A percentile compares a stretch with the other conserved stretches of the same genome.
phyloP scores from a whole-genome alignment of 2,329 filamentous ascomycete genomes.

The Neonectria neomacrospora region DNA sequence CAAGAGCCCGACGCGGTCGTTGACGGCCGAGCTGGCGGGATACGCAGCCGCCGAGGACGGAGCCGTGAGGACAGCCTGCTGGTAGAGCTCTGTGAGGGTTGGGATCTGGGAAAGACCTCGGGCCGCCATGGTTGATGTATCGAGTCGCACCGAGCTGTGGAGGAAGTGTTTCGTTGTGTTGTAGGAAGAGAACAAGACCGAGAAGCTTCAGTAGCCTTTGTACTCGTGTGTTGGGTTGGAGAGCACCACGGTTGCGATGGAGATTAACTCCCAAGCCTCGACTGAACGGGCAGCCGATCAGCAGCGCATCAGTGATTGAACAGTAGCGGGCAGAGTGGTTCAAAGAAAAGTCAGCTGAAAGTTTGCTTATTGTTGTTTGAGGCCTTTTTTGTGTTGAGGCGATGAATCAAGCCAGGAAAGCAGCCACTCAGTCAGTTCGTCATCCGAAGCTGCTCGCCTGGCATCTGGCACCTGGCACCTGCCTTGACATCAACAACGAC shows the following conservation, averaged over 20 bases:
- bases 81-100: conserved; percentile 73
- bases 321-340: not conserved
- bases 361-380: not conserved
- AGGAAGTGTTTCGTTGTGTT: not conserved
- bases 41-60: conserved; percentile 31
- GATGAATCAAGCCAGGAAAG: not conserved
- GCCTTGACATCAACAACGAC: conserved; percentile 45
- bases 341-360: not conserved
- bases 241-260: not conserved
- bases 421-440: not conserved
- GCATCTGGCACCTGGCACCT: too few species aligned
- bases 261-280: not conserved
- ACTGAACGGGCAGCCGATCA: not conserved
- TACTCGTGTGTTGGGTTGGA: not conserved
- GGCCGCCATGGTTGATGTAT: conserved; percentile 42
- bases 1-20: conserved; percentile 76
- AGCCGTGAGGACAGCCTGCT: conserved; percentile 17
- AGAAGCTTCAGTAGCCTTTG: not conserved
- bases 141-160: conserved; percentile 28
- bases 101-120: conserved; percentile 66
- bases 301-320: not conserved
- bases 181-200: not conserved
- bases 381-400: not conserved
- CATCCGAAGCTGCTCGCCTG: not conserved
- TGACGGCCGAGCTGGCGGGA: conserved; percentile 65